Conservation (phyloP, 1,139 yeast species). For the Saccharomyces hybrid region DNA sequence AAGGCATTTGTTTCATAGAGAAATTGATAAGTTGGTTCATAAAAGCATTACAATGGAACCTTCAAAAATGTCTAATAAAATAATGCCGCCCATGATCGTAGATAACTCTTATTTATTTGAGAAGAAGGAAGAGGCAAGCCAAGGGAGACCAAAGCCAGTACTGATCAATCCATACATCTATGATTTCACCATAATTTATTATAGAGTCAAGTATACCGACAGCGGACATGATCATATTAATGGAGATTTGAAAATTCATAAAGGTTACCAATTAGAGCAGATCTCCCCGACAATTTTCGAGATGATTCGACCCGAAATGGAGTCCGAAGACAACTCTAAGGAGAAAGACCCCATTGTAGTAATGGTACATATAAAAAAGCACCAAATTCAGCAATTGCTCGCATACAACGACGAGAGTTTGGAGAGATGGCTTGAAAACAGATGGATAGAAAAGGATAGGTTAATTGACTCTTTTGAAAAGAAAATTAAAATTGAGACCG, state of each 20-base stretch:
- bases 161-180: slow-evolving; percentile 32
- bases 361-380: slow-evolving; percentile 43
- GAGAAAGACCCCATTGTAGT: slow-evolving; percentile 37
- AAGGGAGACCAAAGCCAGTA: background rate
- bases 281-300: slow-evolving; percentile 49
- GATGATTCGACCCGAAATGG: slow-evolving; percentile 37
- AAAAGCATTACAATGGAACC: background rate
- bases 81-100: background rate
- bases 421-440: slow-evolving; percentile 64
- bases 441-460: slow-evolving; percentile 65
- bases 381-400: slow-evolving; percentile 38
- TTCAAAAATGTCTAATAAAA: background rate
- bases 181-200: slow-evolving; percentile 44
- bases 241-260: slow-evolving; percentile 16
- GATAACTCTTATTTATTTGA: background rate
- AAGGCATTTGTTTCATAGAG: slow-evolving; percentile 10
- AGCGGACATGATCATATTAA: slow-evolving; percentile 17
- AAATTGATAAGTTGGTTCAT: slow-evolving; percentile 22
- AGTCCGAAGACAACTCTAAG: slow-evolving; percentile 5
- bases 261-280: slow-evolving; percentile 31
- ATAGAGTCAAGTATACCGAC: slow-evolving; percentile 25
- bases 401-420: slow-evolving; percentile 45
- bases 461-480: slow-evolving; percentile 34
- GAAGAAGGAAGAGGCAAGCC: background rate
- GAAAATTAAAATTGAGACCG: slow-evolving; percentile 24